Evolutionary conservation across 148 eudicot genomes (phyloP).

Genomic region (Cornus suecica): DNA sequence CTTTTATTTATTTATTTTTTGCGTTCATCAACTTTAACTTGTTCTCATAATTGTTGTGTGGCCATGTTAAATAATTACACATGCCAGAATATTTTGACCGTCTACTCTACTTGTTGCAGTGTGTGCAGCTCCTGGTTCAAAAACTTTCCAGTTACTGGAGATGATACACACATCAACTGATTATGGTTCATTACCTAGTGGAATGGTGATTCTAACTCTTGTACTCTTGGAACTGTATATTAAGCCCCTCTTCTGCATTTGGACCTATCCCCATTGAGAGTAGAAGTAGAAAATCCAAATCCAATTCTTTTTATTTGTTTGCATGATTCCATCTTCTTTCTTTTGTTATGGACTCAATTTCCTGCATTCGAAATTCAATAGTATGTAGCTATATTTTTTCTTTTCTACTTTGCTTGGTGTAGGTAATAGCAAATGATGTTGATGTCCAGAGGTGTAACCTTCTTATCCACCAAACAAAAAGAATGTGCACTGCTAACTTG

Average conservation of each 20-base stretch:
- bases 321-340: background rate
- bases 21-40: no score
- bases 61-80: no score
- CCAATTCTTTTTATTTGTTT: background rate
- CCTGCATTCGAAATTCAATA: constrained; percentile 3
- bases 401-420: constrained; percentile 14
- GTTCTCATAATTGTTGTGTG: no score
- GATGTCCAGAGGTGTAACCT: constrained; percentile 98
- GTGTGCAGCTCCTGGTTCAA: constrained; percentile 99
- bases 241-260: background rate
- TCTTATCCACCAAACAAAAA: constrained; percentile 97
- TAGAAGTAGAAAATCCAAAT: background rate
- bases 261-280: background rate
- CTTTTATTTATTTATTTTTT: no score
- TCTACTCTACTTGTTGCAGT: constrained; percentile 46
- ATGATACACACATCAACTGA: constrained; percentile 64
- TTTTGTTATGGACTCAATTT: background rate
- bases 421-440: constrained; percentile 97
- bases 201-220: constrained; percentile 52
- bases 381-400: background rate
- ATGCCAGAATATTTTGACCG: constrained; percentile 10
- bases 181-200: constrained; percentile 65
- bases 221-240: background rate
- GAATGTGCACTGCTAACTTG: constrained; percentile 98
- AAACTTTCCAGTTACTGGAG: constrained; percentile 95